Conservation (phyloP, 129 eudicot genomes). For the Pittosporum tobira region DNA sequence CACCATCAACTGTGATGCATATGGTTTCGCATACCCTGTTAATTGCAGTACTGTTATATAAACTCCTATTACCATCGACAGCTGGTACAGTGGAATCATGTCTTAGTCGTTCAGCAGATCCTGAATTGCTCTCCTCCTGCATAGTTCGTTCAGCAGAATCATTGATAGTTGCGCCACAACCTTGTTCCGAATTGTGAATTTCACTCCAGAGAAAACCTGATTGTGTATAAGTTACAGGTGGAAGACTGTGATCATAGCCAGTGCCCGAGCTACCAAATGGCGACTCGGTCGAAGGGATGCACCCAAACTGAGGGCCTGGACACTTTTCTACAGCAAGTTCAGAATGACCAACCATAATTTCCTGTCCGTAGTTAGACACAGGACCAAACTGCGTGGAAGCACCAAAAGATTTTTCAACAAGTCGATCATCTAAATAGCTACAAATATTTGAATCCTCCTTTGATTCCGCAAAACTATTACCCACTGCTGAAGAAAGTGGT, state of each 20-base stretch:
- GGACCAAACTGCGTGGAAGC: background rate
- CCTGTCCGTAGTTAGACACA: background rate
- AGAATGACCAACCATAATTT: background rate
- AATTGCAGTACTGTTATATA: slow-evolving; percentile 12
- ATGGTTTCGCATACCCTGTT: slow-evolving; percentile 13
- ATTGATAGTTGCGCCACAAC: background rate
- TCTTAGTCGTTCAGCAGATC: slow-evolving; percentile 5
- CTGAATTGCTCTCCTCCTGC: slow-evolving; percentile 9
- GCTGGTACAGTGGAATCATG: slow-evolving; percentile 22
- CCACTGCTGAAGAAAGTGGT: slow-evolving; percentile 2
- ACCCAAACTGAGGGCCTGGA: slow-evolving; percentile 14
- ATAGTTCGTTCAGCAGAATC: slow-evolving; percentile 17
- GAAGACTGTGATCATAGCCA: background rate
- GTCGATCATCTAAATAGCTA: slow-evolving; percentile 13
- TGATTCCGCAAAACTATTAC: slow-evolving; percentile 11
- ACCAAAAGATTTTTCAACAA: background rate
- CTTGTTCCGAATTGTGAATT: too few species aligned
- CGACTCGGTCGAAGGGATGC: background rate
- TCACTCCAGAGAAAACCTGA: slow-evolving; percentile 12
- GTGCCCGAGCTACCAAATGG: background rate
- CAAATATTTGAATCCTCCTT: slow-evolving; percentile 9
- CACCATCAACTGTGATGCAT: slow-evolving; percentile 11
- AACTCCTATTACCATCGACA: slow-evolving; percentile 29
- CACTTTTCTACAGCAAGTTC: slow-evolving; percentile 16
- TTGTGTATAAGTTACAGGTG: slow-evolving; percentile 15